Conservation (phyloP, 2,329 filamentous ascomycete genomes). For the Akanthomyces lecanii region DNA sequence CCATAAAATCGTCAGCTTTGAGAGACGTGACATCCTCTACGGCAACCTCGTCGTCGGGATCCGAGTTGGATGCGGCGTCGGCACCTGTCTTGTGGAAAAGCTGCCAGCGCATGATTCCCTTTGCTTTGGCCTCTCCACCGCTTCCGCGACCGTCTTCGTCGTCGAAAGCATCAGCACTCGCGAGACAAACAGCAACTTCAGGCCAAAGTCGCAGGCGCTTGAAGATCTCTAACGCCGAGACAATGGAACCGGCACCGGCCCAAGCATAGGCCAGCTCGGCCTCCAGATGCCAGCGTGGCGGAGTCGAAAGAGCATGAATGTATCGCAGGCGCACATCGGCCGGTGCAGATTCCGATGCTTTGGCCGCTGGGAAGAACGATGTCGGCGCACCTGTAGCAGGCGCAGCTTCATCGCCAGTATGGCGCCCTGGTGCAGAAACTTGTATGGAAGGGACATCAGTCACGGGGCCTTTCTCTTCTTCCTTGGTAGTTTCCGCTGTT, state of each 20-base stretch:
- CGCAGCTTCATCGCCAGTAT: constrained; percentile 19
- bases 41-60: constrained; percentile 49
- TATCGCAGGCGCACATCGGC: constrained; percentile 74
- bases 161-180: constrained; percentile 55
- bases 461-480: constrained; percentile 26
- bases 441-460: constrained; percentile 42
- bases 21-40: constrained; percentile 50
- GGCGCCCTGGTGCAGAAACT: constrained; percentile 36
- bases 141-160: constrained; percentile 51
- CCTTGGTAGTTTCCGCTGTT: constrained; percentile 26
- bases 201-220: constrained; percentile 91
- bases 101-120: constrained; percentile 69
- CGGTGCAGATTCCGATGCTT: constrained; percentile 72
- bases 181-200: constrained; percentile 87
- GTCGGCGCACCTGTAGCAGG: constrained; percentile 47
- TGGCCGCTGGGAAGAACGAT: constrained; percentile 76
- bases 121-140: constrained; percentile 73
- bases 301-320: constrained; percentile 77
- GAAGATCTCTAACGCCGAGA: constrained; percentile 93
- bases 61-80: constrained; percentile 27
- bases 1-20: constrained; percentile 50
- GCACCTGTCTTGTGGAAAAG: constrained; percentile 63
- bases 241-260: constrained; percentile 80
- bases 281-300: constrained; percentile 90
- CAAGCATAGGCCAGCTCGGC: constrained; percentile 90